These are phyloP conservation scores for Oryza rufipogon DNA, from an alignment of 176 grass and related monocot species.

Conservation along the genomic window DNA sequence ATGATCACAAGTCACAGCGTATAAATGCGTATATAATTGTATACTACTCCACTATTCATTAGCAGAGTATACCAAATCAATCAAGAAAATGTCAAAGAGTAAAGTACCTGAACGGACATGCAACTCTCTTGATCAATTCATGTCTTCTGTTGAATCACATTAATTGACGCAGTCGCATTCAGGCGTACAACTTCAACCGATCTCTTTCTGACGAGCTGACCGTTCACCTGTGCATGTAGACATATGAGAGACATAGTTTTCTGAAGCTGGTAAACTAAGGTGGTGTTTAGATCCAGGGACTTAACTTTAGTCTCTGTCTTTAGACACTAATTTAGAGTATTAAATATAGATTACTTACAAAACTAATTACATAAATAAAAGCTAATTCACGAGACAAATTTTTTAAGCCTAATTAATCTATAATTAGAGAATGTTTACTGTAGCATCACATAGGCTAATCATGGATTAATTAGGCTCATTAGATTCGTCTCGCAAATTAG, in stretches of 20 bases:
- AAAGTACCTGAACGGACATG: constrained; percentile 30
- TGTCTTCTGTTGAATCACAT: constrained; percentile 2
- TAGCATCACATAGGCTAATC: too few species aligned
- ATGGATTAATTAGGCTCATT: too few species aligned
- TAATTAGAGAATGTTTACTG: too few species aligned
- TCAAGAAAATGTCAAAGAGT: background rate
- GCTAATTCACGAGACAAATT: too few species aligned
- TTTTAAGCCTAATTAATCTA: too few species aligned
- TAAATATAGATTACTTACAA: too few species aligned
- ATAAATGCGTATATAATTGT: constrained; percentile 18
- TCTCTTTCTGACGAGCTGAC: constrained; percentile 46
- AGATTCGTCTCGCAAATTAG: too few species aligned
- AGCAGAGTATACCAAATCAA: background rate
- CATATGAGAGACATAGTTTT: constrained; percentile 1
- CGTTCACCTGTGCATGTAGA: constrained; percentile 28
- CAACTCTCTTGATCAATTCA: background rate
- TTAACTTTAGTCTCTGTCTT: too few species aligned
- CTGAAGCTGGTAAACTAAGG: constrained; percentile 16
- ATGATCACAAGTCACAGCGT: constrained; percentile 46
- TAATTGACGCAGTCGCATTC: constrained; percentile 28
- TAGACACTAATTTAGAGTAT: too few species aligned
- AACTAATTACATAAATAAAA: too few species aligned
- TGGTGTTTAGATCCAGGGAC: too few species aligned
- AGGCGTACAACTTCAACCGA: constrained; percentile 17
- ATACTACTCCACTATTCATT: constrained; percentile 1